Conservation (phyloP, 1,284 basidiomycete genomes). For the Cutaneotrichosporon sp. region DNA sequence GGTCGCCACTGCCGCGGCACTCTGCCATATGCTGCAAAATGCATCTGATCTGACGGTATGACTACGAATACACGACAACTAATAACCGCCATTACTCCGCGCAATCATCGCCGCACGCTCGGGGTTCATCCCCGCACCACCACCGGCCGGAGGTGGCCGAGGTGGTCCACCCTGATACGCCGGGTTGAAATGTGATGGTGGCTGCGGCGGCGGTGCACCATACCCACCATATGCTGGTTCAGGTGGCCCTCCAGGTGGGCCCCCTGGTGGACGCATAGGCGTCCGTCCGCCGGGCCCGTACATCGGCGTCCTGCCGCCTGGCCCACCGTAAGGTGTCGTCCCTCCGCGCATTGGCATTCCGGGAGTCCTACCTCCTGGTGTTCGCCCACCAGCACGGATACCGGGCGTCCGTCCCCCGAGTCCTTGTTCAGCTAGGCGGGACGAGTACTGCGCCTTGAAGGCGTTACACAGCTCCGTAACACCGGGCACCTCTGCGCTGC, state of each 20-base stretch:
- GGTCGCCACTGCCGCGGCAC: too few species aligned
- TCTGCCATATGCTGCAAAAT: not conserved
- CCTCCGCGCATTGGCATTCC: slow-evolving; percentile 27
- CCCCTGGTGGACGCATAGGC: slow-evolving; percentile 4
- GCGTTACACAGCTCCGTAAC: slow-evolving; percentile 90
- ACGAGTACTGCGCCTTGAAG: slow-evolving; percentile 76
- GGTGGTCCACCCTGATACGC: not conserved
- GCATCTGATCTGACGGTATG: not conserved
- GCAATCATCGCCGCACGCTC: slow-evolving; percentile 14
- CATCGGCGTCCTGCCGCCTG: slow-evolving; percentile 2
- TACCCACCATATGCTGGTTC: not conserved
- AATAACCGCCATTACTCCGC: slow-evolving; percentile 1
- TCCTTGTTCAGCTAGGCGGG: slow-evolving; percentile 31
- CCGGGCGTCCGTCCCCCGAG: slow-evolving; percentile 69
- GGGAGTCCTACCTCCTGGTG: slow-evolving; percentile 68
- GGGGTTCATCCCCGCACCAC: slow-evolving; percentile 6
- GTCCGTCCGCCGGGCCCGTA: slow-evolving; percentile 8
- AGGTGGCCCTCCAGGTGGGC: not conserved
- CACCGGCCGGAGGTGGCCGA: not conserved
- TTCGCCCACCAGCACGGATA: slow-evolving; percentile 51
- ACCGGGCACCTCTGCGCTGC: slow-evolving; percentile 78
- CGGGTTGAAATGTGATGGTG: not conserved
- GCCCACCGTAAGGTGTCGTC: slow-evolving; percentile 19
- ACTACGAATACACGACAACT: not conserved
- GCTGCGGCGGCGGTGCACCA: not conserved